A percentile compares a stretch with the other conserved stretches of the same genome.
These are phyloP conservation scores for Fusarium pseudograminearum DNA, from an alignment of 2,329 filamentous ascomycete species.

Conservation along the genomic window DNA sequence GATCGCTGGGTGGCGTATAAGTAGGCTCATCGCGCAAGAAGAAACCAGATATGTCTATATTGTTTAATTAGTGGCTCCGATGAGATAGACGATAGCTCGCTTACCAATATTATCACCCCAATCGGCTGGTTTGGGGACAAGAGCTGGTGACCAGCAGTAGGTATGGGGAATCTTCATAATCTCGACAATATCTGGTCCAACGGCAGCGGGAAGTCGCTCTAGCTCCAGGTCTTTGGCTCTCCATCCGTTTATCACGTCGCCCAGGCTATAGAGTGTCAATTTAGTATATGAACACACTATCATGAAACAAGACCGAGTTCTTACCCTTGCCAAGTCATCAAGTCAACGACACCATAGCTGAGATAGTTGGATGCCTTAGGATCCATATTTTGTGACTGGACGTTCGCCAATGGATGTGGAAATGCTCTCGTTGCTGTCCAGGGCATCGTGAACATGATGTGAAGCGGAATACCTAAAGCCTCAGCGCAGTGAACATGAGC, in stretches of 20 bases:
- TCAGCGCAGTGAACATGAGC: slow-evolving; percentile 84
- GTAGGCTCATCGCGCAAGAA: slow-evolving; percentile 76
- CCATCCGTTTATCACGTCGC: slow-evolving; percentile 81
- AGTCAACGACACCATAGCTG: slow-evolving; percentile 81
- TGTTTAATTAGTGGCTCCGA: fast-evolving
- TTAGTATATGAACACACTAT: fast-evolving
- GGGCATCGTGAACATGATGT: slow-evolving; percentile 90
- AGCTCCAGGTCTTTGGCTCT: slow-evolving; percentile 74
- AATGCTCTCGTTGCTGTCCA: slow-evolving; percentile 81
- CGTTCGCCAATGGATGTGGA: slow-evolving; percentile 77
- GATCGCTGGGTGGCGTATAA: slow-evolving; percentile 67
- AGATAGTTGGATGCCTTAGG: slow-evolving; percentile 81
- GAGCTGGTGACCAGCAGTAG: slow-evolving; percentile 75
- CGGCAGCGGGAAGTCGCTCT: slow-evolving; percentile 80
- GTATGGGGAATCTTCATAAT: slow-evolving; percentile 79
- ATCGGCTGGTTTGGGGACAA: slow-evolving; percentile 75
- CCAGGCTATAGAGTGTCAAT: slow-evolving; percentile 56
- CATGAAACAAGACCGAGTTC: fast-evolving
- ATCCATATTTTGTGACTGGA: slow-evolving; percentile 69
- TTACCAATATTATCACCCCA: slow-evolving; percentile 75
- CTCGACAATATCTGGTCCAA: slow-evolving; percentile 79
- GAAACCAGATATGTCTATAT: slow-evolving; percentile 72
- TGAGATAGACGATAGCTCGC: background rate
- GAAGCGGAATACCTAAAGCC: slow-evolving; percentile 78
- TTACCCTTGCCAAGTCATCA: slow-evolving; percentile 87